A percentile compares a stretch with the other conserved stretches of the same genome.
phyloP scores from a whole-genome alignment of 768 basidiomycete species.

The Hortiboletus flavorubellus region DNA sequence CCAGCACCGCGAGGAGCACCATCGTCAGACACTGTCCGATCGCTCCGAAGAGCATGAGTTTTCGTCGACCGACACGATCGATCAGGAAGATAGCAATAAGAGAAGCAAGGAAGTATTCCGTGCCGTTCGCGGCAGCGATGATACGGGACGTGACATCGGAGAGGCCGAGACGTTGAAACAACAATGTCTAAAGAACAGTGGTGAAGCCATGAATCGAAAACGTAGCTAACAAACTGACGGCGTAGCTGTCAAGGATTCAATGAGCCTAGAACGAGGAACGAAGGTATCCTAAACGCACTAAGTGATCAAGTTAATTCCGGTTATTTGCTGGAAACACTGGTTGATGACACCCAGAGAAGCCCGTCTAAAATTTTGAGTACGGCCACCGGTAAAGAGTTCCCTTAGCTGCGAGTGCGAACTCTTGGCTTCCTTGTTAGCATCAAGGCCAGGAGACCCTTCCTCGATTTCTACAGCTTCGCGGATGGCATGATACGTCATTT shows the following conservation, averaged over 20 bases:
- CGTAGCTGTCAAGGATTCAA: slow-evolving; percentile 20
- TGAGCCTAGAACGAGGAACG: slow-evolving; percentile 17
- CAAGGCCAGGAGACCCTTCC: slow-evolving; percentile 7
- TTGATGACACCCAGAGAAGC: slow-evolving; percentile 52
- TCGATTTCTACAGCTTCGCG: slow-evolving; percentile 51
- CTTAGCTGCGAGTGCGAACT: slow-evolving; percentile 32
- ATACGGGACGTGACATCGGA: slow-evolving; percentile 56
- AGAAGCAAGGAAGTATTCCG: slow-evolving; percentile 71
- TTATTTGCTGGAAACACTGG: slow-evolving; percentile 70
- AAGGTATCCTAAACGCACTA: slow-evolving; percentile 41
- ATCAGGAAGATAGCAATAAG: slow-evolving; percentile 68
- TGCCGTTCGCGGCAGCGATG: slow-evolving; percentile 64
- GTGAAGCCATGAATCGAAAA: not conserved
- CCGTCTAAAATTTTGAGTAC: slow-evolving; percentile 58
- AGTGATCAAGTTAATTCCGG: slow-evolving; percentile 64
- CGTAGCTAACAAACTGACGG: slow-evolving; percentile 21
- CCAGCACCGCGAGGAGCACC: slow-evolving; percentile 56
- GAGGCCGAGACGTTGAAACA: slow-evolving; percentile 59
- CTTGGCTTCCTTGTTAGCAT: not conserved
- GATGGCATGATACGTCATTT: slow-evolving; percentile 52
- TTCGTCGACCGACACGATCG: slow-evolving; percentile 69
- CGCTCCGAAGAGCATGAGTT: slow-evolving; percentile 69
- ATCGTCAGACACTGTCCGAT: slow-evolving; percentile 56
- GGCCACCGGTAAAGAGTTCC: slow-evolving; percentile 56
- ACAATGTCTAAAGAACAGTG: slow-evolving; percentile 36